phyloP scores from a whole-genome alignment of 1,139 yeast species.

The Candida sp. region DNA sequence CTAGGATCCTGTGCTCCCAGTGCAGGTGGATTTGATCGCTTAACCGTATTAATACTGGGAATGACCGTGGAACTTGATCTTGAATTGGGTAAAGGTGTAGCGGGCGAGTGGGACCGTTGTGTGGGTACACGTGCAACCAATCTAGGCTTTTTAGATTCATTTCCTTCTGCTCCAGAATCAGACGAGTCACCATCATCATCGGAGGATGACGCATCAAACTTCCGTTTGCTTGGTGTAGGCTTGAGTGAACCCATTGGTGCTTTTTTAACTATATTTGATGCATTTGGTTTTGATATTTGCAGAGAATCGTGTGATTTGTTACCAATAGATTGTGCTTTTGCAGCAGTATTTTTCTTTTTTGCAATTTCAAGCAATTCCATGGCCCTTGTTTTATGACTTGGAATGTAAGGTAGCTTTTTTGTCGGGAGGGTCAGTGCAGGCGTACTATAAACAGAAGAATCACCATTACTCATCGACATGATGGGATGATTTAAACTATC shows the following conservation, averaged over 20 bases:
- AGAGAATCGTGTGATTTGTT: background rate
- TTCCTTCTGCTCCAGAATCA: constrained; percentile 7
- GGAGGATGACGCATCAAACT: constrained; percentile 6
- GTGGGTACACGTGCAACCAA: constrained; percentile 14
- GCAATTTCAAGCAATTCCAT: background rate
- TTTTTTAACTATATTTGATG: no score
- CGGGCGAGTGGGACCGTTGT: constrained; percentile 5
- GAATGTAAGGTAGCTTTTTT: background rate
- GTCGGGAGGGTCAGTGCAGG: background rate
- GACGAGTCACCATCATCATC: constrained; percentile 8
- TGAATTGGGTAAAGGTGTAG: constrained; percentile 2
- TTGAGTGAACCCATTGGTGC: no score
- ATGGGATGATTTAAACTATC: no score
- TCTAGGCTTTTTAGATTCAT: constrained; percentile 9
- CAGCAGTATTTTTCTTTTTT: background rate
- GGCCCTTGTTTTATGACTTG: background rate
- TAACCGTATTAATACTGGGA: no score
- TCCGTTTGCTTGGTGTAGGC: constrained; percentile 3
- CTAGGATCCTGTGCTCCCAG: background rate
- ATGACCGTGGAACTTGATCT: no score
- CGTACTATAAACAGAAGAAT: no score
- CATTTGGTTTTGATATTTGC: no score
- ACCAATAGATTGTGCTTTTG: background rate
- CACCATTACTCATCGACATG: no score
- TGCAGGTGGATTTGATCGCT: no score